phyloP scores from a whole-genome alignment of 1,284 basidiomycete genomes.

The Trichosporon inkin region DNA sequence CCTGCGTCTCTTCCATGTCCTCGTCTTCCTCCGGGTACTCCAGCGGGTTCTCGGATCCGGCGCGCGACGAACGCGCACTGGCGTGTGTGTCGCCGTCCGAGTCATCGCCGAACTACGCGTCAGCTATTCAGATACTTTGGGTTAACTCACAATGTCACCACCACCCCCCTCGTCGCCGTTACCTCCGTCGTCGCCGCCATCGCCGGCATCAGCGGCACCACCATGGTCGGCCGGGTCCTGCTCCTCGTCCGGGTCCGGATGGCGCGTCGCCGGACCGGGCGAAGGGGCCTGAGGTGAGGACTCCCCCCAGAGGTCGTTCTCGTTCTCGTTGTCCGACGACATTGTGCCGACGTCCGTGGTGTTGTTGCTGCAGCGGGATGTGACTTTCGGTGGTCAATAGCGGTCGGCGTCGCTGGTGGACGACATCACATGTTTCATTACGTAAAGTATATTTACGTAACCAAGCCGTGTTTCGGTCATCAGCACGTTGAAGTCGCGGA shows the following conservation, averaged over 20 bases:
- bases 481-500: too few relatives aligned
- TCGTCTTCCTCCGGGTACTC: constrained; percentile 45
- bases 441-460: too few relatives aligned
- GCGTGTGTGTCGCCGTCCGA: constrained; percentile 22
- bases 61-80: constrained; percentile 12
- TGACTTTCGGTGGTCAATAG: not conserved
- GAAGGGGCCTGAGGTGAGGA: constrained; percentile 12
- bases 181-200: not conserved
- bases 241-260: constrained; percentile 12
- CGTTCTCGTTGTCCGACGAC: constrained; percentile 32
- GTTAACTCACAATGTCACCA: constrained; percentile 26
- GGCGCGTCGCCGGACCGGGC: not conserved
- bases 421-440: too few relatives aligned
- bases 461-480: too few relatives aligned
- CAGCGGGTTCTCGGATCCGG: constrained; percentile 32
- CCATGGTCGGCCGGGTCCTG: constrained; percentile 3
- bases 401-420: not conserved
- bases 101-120: constrained; percentile 15
- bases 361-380: not conserved
- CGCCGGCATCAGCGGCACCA: not conserved
- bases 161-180: constrained; percentile 12
- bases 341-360: constrained; percentile 22
- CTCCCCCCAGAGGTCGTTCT: constrained; percentile 40
- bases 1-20: constrained; percentile 24
- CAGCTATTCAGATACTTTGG: not conserved